Evolutionary conservation across 371 early-diverging fungal genomes (phyloP), one percentile per base, ranked within the genome.

Genomic region (Actinomortierella wolfii): DNA sequence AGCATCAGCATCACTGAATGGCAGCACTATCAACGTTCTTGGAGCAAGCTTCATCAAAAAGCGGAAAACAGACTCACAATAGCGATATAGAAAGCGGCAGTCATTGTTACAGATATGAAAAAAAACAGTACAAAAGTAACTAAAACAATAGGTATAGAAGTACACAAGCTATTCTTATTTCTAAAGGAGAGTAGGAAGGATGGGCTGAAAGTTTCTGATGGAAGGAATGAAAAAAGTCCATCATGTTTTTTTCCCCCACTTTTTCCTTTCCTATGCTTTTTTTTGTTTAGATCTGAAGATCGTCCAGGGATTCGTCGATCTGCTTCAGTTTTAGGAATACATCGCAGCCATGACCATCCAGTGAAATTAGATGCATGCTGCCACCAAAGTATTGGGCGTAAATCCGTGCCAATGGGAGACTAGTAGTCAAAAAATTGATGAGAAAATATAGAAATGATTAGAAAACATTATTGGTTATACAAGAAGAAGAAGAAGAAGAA

Each of bases 311-410:
- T 54, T 84, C 81, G 58, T 87, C 86, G 58, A 95, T 93, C 67
- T 89, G 90, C 60, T 87, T 89, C 52, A 98, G 79, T 56, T 88
- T 86, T 47, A 98, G 68, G 67, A 95, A 97, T n/a, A 94, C 90
- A 76, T 98, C 98, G 57, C 93, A 90, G 15, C 97, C 98, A 73
- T 93, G 89, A 9, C 94, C 96, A 51, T 86, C 83, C 64, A 98
- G 81, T 23, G 94, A 92, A 41, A 91, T 81, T 26, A 97, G 64
- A 9, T 94, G 90, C 29, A 97, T 80, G 9, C 89, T 86, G 0
- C 98, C 98, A 42, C 96, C 97, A 86, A 97, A 96, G 59, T 97
- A 97, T 28, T 88, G 82, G n/a, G 95, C 93, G 76, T 97, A 97
- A 56, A 97, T 88, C 40, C 92, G 80, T 1, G 96, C 91, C 87